Evolutionary conservation across 2,329 filamentous ascomycete species (phyloP), one percentile per base, ranked within the genome.

Genomic region (Aplosporella prunicola): DNA sequence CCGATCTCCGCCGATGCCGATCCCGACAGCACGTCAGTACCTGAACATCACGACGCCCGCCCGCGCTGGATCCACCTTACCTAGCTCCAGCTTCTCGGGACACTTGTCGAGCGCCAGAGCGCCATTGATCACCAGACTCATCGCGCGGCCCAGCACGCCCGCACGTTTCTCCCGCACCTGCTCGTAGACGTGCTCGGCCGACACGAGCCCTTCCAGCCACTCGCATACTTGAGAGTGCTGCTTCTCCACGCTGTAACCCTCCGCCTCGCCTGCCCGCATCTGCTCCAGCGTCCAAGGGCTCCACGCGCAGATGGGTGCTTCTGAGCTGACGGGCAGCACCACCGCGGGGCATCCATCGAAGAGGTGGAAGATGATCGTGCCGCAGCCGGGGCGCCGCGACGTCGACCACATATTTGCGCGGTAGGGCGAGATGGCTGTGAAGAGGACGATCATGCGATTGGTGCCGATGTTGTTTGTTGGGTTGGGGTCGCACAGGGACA

Each of bases 61-160:
- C n/a, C n/a, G n/a, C n/a, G n/a, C n/a, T n/a, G n/a, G n/a, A n/a
- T n/a, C n/a, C n/a, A n/a, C n/a, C n/a, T n/a, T n/a, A n/a, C n/a
- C n/a, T n/a, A n/a, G n/a, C n/a, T n/a, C n/a, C n/a, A n/a, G n/a
- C n/a, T n/a, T n/a, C n/a, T n/a, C n/a, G n/a, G n/a, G n/a, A n/a
- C n/a, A n/a, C n/a, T n/a, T n/a, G n/a, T n/a, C n/a, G n/a, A n/a
- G n/a, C n/a, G n/a, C 24, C 43, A 60, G 37, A 27, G 52, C 58
- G 5, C 57, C 58, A 45, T 61, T 60, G 17, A 62, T 49, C 9
- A 62, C 50, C 47, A 60, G 43, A 50, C 55, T 57, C 8, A 58
- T 52, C 29, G 46, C 48, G 33, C 53, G 43, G 16, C 51, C 51
- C 40, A 61, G 36, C 13, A 60, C 51, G 7, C 51, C 51, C 20